phyloP scores from a whole-genome alignment of 2,329 filamentous ascomycete genomes.

The Penicillium occitanis region DNA sequence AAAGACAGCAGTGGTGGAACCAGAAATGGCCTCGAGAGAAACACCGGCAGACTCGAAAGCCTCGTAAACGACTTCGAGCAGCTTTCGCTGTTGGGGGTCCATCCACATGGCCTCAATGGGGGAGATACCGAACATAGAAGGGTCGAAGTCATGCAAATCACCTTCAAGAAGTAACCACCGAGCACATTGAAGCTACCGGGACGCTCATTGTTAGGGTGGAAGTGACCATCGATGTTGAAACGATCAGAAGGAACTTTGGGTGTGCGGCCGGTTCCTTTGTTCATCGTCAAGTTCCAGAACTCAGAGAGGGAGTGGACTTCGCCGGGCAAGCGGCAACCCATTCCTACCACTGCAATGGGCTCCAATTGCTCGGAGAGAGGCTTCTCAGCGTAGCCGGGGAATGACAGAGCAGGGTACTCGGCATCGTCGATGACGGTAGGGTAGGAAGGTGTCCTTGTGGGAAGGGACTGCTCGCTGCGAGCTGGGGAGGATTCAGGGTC shows the following conservation, averaged over 20 bases:
- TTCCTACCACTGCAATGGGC: conserved; percentile 23
- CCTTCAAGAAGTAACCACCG: conserved; percentile 15
- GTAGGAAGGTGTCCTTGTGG: conserved; percentile 1
- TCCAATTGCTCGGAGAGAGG: conserved; percentile 13
- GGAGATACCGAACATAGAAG: conserved; percentile 28
- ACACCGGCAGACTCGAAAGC: conserved; percentile 28
- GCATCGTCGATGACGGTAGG: conserved; percentile 6
- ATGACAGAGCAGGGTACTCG: conserved; percentile 4
- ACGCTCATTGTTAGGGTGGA: conserved; percentile 14
- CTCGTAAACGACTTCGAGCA: conserved; percentile 32
- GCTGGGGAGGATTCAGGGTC: not conserved
- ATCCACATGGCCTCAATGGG: conserved; percentile 25
- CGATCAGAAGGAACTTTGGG: conserved; percentile 20
- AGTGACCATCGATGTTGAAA: conserved; percentile 16
- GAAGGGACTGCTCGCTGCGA: conserved; percentile 1
- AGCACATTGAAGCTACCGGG: conserved; percentile 19
- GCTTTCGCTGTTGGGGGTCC: conserved; percentile 31
- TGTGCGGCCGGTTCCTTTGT: conserved; percentile 13
- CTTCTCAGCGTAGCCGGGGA: conserved; percentile 9
- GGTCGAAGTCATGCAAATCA: conserved; percentile 26
- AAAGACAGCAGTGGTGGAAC: conserved; percentile 24
- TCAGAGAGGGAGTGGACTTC: not conserved
- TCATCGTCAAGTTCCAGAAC: conserved; percentile 2
- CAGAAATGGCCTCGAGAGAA: conserved; percentile 23
- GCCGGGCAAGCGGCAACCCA: conserved; percentile 20